These are phyloP conservation scores for Aspergillus mulundensis DNA, from an alignment of 495 filamentous ascomycete genomes.

Conservation along the genomic window DNA sequence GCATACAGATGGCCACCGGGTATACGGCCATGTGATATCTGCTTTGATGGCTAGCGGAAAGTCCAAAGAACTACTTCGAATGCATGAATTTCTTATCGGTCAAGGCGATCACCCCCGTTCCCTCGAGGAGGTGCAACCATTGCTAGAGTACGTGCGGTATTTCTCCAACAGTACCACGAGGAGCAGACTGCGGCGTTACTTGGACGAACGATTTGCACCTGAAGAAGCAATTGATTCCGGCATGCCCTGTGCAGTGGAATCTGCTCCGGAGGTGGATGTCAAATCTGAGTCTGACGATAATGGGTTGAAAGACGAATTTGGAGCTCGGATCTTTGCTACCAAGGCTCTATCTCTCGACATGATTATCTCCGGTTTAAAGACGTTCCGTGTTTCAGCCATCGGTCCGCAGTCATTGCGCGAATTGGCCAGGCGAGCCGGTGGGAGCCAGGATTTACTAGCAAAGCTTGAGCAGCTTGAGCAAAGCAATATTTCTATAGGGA, in stretches of 20 bases:
- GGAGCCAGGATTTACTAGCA: constrained; percentile 46
- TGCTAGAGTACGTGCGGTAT: constrained; percentile 38
- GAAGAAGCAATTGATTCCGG: not conserved
- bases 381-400: constrained; percentile 61
- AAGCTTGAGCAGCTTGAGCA: constrained; percentile 54
- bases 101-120: constrained; percentile 47
- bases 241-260: not conserved
- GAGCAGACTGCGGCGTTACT: constrained; percentile 24
- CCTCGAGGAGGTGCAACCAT: constrained; percentile 33
- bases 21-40: constrained; percentile 61
- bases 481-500: constrained; percentile 54
- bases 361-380: constrained; percentile 58
- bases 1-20: constrained; percentile 36
- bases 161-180: constrained; percentile 25
- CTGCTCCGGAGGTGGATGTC: not conserved
- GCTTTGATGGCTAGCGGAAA: constrained; percentile 47
- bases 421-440: constrained; percentile 58
- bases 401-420: constrained; percentile 70
- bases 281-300: constrained; percentile 21
- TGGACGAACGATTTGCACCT: not conserved
- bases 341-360: constrained; percentile 59
- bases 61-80: constrained; percentile 49
- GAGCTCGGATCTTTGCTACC: constrained; percentile 70
- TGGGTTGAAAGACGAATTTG: constrained; percentile 53
- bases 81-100: constrained; percentile 54